Percentiles rank a stretch among this genome's conserved stretches.
Evolutionary conservation across 2,329 filamentous ascomycete genomes (phyloP).

Genomic region (Thermomyces lanuginosus): DNA sequence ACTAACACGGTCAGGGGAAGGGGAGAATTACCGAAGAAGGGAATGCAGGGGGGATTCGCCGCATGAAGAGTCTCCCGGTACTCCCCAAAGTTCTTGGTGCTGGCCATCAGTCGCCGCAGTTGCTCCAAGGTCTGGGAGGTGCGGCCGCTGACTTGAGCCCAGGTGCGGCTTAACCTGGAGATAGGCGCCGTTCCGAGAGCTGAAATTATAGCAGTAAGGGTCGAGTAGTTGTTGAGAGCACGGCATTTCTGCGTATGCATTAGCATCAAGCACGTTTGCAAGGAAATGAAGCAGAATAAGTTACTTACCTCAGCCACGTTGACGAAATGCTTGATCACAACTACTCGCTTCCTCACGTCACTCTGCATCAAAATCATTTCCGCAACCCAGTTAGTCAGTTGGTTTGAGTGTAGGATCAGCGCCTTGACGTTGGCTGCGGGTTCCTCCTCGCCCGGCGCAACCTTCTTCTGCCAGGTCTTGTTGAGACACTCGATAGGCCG

Average conservation of each 20-base stretch:
- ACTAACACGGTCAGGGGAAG: not conserved
- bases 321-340: conserved; percentile 97
- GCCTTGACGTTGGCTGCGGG: conserved; percentile 90
- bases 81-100: conserved; percentile 94
- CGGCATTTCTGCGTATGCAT: conserved; percentile 62
- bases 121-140: conserved; percentile 66
- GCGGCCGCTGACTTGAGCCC: conserved; percentile 80
- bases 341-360: conserved; percentile 88
- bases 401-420: conserved; percentile 91
- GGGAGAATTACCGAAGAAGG: conserved; percentile 66
- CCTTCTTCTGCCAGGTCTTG: conserved; percentile 98
- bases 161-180: conserved; percentile 80
- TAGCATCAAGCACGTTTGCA: conserved; percentile 6
- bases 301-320: conserved; percentile 71
- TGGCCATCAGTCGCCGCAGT: conserved; percentile 90
- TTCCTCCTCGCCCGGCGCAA: conserved; percentile 52
- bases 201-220: conserved; percentile 91
- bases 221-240: conserved; percentile 86
- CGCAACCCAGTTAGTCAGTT: conserved; percentile 97
- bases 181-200: conserved; percentile 89
- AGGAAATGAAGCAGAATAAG: not conserved
- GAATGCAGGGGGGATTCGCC: conserved; percentile 91
- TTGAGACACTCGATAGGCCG: conserved; percentile 91
- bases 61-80: conserved; percentile 86
- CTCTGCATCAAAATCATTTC: conserved; percentile 95